Evolutionary conservation across 805 yeast species (phyloP).

Genomic region (Saccharomycopsis synnaedendra): DNA sequence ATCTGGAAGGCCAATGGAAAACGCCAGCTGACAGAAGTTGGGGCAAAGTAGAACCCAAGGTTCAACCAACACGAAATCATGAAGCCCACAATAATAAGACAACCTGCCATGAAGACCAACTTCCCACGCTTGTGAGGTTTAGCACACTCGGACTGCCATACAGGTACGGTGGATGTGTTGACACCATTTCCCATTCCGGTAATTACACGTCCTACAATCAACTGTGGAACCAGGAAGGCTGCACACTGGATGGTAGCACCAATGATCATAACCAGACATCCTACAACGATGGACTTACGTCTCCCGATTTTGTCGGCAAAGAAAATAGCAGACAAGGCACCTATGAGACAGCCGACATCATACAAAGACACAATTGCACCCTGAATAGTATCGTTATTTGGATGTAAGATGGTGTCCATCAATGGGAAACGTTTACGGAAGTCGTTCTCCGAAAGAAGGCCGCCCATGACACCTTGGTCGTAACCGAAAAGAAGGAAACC

Average conservation of each 20-base stretch:
- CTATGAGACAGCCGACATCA: slow-evolving; percentile 66
- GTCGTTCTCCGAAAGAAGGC: slow-evolving; percentile 42
- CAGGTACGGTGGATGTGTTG: slow-evolving; percentile 66
- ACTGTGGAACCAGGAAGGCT: slow-evolving; percentile 29
- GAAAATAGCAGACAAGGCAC: slow-evolving; percentile 41
- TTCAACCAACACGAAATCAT: slow-evolving; percentile 66
- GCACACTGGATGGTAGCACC: slow-evolving; percentile 49
- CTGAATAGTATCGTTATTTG: slow-evolving; percentile 54
- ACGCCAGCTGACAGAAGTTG: slow-evolving; percentile 39
- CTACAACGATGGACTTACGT: slow-evolving; percentile 40
- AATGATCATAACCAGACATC: slow-evolving; percentile 41
- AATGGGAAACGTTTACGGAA: slow-evolving; percentile 35
- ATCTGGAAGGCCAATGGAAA: slow-evolving; percentile 64
- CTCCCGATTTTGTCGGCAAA: slow-evolving; percentile 54
- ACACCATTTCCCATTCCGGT: slow-evolving; percentile 69
- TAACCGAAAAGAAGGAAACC: slow-evolving; percentile 35
- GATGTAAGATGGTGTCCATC: slow-evolving; percentile 2
- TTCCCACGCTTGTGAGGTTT: slow-evolving; percentile 55
- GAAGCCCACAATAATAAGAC: slow-evolving; percentile 61
- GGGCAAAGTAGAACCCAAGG: slow-evolving; percentile 45
- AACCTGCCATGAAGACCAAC: slow-evolving; percentile 57
- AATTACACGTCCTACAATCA: slow-evolving; percentile 47
- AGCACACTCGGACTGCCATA: slow-evolving; percentile 69
- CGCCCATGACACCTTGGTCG: slow-evolving; percentile 64
- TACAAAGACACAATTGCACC: slow-evolving; percentile 31